These are phyloP conservation scores for Scedosporium dehoogii DNA, from an alignment of 2,329 filamentous ascomycete species.

Conservation along the genomic window DNA sequence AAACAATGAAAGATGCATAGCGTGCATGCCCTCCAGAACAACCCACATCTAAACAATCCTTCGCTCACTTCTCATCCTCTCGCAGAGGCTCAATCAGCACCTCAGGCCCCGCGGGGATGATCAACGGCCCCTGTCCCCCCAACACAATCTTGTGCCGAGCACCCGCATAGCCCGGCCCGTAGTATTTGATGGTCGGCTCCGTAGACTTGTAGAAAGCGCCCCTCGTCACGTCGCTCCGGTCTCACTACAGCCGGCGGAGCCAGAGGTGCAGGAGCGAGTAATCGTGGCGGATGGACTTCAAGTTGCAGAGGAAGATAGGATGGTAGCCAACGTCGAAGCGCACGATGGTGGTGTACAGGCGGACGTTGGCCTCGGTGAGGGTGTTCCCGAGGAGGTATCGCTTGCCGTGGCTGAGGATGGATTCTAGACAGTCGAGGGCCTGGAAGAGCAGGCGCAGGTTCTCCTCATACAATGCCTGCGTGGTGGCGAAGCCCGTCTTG, in stretches of 20 bases:
- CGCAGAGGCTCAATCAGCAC: constrained; percentile 12
- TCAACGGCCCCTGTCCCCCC: constrained; percentile 16
- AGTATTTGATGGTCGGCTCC: constrained; percentile 36
- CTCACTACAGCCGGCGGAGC: constrained; percentile 63
- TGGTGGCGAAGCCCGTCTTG: constrained; percentile 53
- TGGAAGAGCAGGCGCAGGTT: constrained; percentile 51
- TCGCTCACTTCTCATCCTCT: no score
- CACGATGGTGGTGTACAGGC: constrained; percentile 55
- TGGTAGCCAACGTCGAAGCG: constrained; percentile 63
- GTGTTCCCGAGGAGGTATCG: constrained; percentile 53
- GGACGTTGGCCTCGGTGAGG: constrained; percentile 60
- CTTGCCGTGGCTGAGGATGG: constrained; percentile 33
- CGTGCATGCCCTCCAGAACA: no score
- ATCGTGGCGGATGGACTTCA: constrained; percentile 52
- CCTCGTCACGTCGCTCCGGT: constrained; percentile 26
- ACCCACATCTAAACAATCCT: no score
- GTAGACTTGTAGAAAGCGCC: constrained; percentile 61
- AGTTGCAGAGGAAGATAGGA: constrained; percentile 54
- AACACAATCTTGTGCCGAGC: constrained; percentile 17
- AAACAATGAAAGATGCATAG: no score
- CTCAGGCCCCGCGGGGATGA: constrained; percentile 18
- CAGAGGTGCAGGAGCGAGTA: constrained; percentile 60
- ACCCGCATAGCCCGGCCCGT: constrained; percentile 19
- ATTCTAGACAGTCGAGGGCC: constrained; percentile 54
- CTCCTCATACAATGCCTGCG: constrained; percentile 55